A percentile compares a stretch with the other conserved stretches of the same genome.
phyloP scores from a whole-genome alignment of 2,329 filamentous ascomycete species.

The Dactylonectria macrodidyma region DNA sequence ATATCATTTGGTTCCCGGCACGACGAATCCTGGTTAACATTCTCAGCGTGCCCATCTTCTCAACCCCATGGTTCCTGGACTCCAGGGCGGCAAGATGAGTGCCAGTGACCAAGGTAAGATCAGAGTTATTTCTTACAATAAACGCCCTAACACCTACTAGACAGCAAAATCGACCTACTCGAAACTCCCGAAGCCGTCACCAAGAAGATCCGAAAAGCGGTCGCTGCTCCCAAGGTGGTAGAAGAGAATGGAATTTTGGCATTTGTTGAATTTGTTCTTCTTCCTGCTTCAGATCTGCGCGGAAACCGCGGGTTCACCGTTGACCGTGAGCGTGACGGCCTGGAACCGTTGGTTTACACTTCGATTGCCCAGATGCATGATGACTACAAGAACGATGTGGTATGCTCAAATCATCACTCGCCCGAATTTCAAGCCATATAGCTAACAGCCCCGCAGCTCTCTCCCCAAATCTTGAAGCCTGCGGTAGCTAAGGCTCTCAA shows the following conservation, averaged over 20 bases:
- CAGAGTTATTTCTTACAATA: neutral
- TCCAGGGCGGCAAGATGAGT: conserved; percentile 90
- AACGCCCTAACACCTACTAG: conserved; percentile 52
- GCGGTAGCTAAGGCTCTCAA: conserved; percentile 83
- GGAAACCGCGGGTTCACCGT: conserved; percentile 77
- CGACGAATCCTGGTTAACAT: conserved; percentile 22
- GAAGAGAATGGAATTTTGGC: conserved; percentile 91
- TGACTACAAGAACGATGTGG: conserved; percentile 85
- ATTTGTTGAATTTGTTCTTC: conserved; percentile 88
- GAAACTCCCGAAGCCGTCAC: conserved; percentile 81
- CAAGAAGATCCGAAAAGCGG: conserved; percentile 90
- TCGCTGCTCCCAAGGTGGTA: conserved; percentile 80
- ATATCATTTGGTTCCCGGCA: neutral
- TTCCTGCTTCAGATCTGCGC: conserved; percentile 80
- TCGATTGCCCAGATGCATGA: conserved; percentile 80
- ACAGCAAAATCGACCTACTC: conserved; percentile 95
- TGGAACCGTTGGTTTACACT: conserved; percentile 85
- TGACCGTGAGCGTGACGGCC: conserved; percentile 72
- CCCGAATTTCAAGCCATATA: neutral
- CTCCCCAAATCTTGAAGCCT: conserved; percentile 90
- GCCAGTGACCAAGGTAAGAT: conserved; percentile 75
- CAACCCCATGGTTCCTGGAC: conserved; percentile 88
- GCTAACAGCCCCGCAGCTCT: conserved; percentile 64
- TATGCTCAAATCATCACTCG: conserved; percentile 57
- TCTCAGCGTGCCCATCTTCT: conserved; percentile 56